Conservation (phyloP, 768 basidiomycete species). For the Psilocybe subaeruginosa region DNA sequence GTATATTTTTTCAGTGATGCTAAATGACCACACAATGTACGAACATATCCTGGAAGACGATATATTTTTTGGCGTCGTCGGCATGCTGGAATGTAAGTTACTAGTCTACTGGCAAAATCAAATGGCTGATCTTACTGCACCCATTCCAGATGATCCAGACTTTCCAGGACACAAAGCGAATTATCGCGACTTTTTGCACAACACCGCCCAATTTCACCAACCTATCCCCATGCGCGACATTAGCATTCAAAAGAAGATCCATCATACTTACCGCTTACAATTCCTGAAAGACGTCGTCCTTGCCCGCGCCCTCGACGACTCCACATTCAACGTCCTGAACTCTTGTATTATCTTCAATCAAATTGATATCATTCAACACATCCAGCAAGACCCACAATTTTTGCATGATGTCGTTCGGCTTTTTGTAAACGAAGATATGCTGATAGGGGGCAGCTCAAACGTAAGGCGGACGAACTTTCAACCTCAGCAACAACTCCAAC, state of each 20-base stretch:
- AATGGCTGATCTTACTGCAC: conserved; percentile 8
- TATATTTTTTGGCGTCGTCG: conserved; percentile 89
- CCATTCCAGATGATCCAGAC: conserved; percentile 85
- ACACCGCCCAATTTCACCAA: conserved; percentile 85
- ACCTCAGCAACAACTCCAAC: conserved; percentile 21
- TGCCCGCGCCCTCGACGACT: conserved; percentile 92
- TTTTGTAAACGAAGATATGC: conserved; percentile 74
- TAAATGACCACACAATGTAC: conserved; percentile 94
- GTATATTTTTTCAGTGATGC: conserved; percentile 62
- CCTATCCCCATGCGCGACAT: conserved; percentile 84
- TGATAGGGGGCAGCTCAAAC: conserved; percentile 41
- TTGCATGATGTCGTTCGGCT: conserved; percentile 76
- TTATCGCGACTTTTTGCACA: conserved; percentile 90
- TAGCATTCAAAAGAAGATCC: conserved; percentile 82
- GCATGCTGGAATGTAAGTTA: conserved; percentile 92
- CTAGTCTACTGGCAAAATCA: conserved; percentile 11
- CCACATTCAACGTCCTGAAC: conserved; percentile 95
- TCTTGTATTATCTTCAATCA: conserved; percentile 99
- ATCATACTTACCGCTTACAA: conserved; percentile 95
- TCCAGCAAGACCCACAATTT: conserved; percentile 78
- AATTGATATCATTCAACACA: conserved; percentile 93
- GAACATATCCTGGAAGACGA: conserved; percentile 95
- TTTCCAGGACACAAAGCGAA: conserved; percentile 97
- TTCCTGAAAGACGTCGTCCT: conserved; percentile 99
- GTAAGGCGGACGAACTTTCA: conserved; percentile 22